Base-by-base conservation (phyloP, 495 filamentous ascomycete species). In the Trichoderma virens region DNA sequence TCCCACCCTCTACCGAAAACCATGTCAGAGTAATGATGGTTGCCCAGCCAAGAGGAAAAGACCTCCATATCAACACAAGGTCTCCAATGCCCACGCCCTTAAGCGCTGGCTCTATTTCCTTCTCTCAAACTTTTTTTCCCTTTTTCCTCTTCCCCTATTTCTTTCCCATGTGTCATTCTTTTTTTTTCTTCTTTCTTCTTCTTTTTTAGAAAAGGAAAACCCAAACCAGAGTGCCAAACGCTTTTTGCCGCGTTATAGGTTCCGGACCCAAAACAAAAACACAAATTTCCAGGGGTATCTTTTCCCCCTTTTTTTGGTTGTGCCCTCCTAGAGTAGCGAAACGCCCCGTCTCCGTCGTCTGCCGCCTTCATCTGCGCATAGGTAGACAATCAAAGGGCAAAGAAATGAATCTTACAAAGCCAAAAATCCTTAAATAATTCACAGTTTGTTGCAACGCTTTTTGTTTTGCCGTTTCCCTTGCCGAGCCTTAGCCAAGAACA, bases 391-490 rank as follows among this genome's bases (percentile, higher is more conserved):
- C 27, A 28, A 18, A 56, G 25, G 25, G 51, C 25, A 56, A 30
- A 56, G 11, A 30, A 28, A 25, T 27, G 25, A 61, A 31, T 43
- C 61, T 62, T 43, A 45, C 61, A 62, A 43, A 62, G 61, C 35
- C 61, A 62, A 56, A 56, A 56, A 27, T 56, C 51, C 27, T 62
- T 4, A 62, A 62, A 39, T 28, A 62, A 30, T 34, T 62, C 23
- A 62, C 35, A 45, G 61, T 35, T n/a, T 16, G 41, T 56, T 64
- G 54, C 65, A 63, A 62, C 65, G 59, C 67, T 71, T 74, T 72
- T 34, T 71, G 67, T 71, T 73, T 64, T 66, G 23, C 30, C 62
- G 31, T 66, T 35, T 54, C 43, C 45, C 30, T 34, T 54, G 62
- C 54, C 28, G 5, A 54, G 27, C 28, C 9, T n/a, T 30, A 51